phyloP scores from a whole-genome alignment of 352 stramenopile species.

The Plasmopara halstedii region DNA sequence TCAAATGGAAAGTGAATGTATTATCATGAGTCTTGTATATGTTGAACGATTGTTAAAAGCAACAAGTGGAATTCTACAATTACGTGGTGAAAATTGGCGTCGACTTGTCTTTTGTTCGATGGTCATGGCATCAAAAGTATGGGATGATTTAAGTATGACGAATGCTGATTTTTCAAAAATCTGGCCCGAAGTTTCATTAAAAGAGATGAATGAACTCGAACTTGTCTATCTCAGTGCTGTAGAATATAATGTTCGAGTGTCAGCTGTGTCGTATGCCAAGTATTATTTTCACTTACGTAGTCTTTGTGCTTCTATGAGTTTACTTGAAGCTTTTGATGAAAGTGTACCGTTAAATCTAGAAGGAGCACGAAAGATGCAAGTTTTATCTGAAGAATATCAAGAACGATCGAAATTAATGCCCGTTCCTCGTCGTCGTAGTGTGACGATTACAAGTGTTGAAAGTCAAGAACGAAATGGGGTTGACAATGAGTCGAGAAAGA shows the following conservation, averaged over 20 bases:
- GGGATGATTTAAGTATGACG: constrained; percentile 97
- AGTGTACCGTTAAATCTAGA: constrained; percentile 75
- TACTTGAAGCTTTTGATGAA: constrained; percentile 65
- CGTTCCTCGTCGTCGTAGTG: constrained; percentile 56
- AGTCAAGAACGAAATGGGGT: constrained; percentile 14
- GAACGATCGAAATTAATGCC: constrained; percentile 75
- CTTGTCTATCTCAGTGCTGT: constrained; percentile 87
- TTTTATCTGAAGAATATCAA: constrained; percentile 83
- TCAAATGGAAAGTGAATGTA: constrained; percentile 94
- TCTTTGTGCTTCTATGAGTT: constrained; percentile 89
- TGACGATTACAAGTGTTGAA: constrained; percentile 67
- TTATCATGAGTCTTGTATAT: constrained; percentile 98
- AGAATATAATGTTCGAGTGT: constrained; percentile 86
- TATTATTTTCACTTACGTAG: constrained; percentile 97
- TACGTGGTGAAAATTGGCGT: constrained; percentile 88
- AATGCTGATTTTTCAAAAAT: constrained; percentile 96
- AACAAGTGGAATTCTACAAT: constrained; percentile 68
- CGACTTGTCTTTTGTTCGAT: constrained; percentile 94
- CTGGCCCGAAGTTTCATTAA: constrained; percentile 84
- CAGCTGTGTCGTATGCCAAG: constrained; percentile 83
- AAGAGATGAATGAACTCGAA: constrained; percentile 95
- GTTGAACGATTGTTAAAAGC: constrained; percentile 93
- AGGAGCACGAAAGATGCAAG: constrained; percentile 80
- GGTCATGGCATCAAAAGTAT: constrained; percentile 96
- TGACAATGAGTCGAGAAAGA: too few species aligned